These are phyloP conservation scores for Gloeophyllum trabeum DNA, from an alignment of 768 basidiomycete species.

Conservation along the genomic window DNA sequence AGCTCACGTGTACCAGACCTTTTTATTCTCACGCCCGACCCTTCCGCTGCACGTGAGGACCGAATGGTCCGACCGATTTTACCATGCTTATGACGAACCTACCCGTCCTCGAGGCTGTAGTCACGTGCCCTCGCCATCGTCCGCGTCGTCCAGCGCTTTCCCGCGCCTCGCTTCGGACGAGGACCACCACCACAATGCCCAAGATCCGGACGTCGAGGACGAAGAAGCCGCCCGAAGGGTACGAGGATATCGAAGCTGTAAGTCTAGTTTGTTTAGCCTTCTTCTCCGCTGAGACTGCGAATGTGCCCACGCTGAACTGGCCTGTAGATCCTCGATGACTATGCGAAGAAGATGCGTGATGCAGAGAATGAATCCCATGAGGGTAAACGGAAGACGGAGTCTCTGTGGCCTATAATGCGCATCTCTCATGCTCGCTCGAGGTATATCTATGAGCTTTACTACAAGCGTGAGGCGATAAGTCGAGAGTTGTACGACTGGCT, in stretches of 20 bases:
- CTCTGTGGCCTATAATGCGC: slow-evolving; percentile 96
- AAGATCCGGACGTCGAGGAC: slow-evolving; percentile 90
- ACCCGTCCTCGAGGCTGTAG: too few species aligned
- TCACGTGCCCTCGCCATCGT: too few species aligned
- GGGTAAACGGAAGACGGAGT: slow-evolving; percentile 91
- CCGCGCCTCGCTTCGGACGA: too few species aligned
- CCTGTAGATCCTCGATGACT: slow-evolving; percentile 86
- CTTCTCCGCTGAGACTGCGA: slow-evolving; percentile 3
- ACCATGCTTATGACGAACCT: too few species aligned
- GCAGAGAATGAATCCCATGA: slow-evolving; percentile 98
- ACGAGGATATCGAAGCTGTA: slow-evolving; percentile 84
- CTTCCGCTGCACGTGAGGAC: too few species aligned
- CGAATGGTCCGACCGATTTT: too few species aligned
- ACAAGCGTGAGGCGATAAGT: slow-evolving; percentile 94
- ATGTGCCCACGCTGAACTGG: too few species aligned
- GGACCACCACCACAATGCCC: slow-evolving; percentile 64
- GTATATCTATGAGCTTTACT: slow-evolving; percentile 97
- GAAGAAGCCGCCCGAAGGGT: slow-evolving; percentile 91
- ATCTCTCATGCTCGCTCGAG: slow-evolving; percentile 93
- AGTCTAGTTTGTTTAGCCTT: slow-evolving; percentile 11
- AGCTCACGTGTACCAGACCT: too few species aligned
- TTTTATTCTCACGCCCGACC: too few species aligned
- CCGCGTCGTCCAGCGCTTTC: too few species aligned
- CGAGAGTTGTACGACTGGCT: slow-evolving; percentile 95
- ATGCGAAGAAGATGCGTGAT: slow-evolving; percentile 98